Evolutionary conservation across 208 protist species (phyloP).

Genomic region (Entamoeba invadens): DNA sequence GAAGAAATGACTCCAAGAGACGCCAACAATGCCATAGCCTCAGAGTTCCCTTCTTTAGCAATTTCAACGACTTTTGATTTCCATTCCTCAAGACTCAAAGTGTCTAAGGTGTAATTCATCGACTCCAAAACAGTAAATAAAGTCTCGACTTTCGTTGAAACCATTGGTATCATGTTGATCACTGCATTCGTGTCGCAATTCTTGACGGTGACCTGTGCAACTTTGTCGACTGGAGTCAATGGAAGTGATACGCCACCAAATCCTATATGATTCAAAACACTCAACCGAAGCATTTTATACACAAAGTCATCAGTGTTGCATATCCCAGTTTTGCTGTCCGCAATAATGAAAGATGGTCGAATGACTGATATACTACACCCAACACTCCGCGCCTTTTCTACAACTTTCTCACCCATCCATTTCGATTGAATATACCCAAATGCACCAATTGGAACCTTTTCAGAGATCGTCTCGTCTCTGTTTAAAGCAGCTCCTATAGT

Average conservation of each 20-base stretch:
- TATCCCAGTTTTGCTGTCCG: neutral
- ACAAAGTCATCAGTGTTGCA: neutral
- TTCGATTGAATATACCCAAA: neutral
- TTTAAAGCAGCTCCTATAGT: neutral
- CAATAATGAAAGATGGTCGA: neutral
- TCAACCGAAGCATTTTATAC: neutral
- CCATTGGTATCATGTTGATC: neutral
- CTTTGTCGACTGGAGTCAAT: neutral
- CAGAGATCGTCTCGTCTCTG: neutral
- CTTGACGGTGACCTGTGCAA: neutral
- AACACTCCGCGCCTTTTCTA: neutral
- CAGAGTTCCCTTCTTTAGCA: neutral
- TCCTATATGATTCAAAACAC: neutral
- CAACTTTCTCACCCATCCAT: neutral
- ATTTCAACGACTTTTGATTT: neutral
- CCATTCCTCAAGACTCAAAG: neutral
- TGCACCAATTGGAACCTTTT: neutral
- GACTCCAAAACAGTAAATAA: neutral
- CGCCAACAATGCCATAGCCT: neutral
- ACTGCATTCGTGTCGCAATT: neutral
- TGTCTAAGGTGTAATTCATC: neutral
- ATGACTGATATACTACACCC: neutral
- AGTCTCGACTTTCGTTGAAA: neutral
- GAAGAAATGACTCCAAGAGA: neutral
- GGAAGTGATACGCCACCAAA: neutral